phyloP scores from a whole-genome alignment of 805 yeast genomes.

The Grigorovia jiainica region DNA sequence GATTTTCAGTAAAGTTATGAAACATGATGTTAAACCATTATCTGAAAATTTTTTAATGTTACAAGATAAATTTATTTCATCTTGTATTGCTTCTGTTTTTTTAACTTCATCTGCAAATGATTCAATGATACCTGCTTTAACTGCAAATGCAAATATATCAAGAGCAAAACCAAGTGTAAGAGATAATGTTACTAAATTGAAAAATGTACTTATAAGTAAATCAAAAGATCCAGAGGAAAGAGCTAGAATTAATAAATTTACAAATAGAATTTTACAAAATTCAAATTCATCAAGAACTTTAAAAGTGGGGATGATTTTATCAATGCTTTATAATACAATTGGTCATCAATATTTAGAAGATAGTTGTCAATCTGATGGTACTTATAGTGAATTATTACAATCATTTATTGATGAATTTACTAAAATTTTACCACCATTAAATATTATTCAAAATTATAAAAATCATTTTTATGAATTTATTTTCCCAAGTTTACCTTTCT shows the following conservation, averaged over 20 bases:
- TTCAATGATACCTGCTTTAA: constrained; percentile 24
- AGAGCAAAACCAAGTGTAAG: constrained; percentile 20
- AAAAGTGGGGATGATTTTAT: constrained; percentile 16
- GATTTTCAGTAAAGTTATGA: constrained; percentile 23
- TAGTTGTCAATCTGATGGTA: constrained; percentile 15
- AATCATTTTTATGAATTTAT: constrained; percentile 20
- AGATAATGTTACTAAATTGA: constrained; percentile 16
- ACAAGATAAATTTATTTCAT: constrained; percentile 23
- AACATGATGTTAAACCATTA: constrained; percentile 26
- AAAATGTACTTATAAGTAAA: constrained; percentile 17
- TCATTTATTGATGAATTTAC: constrained; percentile 18
- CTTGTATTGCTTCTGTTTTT: constrained; percentile 22
- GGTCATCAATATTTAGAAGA: constrained; percentile 23
- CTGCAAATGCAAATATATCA: constrained; percentile 20
- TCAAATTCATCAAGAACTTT: constrained; percentile 14
- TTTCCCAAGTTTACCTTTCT: constrained; percentile 22
- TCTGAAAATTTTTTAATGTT: constrained; percentile 26
- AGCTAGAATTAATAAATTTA: constrained; percentile 19
- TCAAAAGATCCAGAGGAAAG: constrained; percentile 17
- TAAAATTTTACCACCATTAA: constrained; percentile 19
- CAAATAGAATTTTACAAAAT: constrained; percentile 21
- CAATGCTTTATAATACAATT: constrained; percentile 14
- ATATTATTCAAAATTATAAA: constrained; percentile 18
- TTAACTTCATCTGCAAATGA: constrained; percentile 18
- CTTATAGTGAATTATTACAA: constrained; percentile 20